Percentiles rank a stretch among this genome's conserved stretches.
phyloP scores from a whole-genome alignment of 306 rosid species.

The Cucurbita argyrosperma region DNA sequence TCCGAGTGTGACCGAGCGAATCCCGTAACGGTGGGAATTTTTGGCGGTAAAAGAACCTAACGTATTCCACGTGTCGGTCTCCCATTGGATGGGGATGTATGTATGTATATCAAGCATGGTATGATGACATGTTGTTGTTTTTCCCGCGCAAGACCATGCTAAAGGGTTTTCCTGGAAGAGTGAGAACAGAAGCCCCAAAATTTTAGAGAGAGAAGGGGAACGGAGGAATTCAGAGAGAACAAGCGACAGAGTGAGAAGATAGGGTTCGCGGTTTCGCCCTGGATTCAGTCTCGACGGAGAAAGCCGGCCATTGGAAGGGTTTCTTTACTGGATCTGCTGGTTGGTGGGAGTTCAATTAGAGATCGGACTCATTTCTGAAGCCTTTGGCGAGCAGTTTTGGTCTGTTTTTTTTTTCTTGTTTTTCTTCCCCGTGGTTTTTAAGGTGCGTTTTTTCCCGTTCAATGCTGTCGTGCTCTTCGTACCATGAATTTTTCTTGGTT shows the following conservation, averaged over 20 bases:
- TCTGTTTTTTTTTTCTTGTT: background rate
- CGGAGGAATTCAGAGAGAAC: slow-evolving; percentile 1
- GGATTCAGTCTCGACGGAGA: background rate
- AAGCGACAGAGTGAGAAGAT: slow-evolving; percentile 3
- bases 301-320: slow-evolving; percentile 4
- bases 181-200: slow-evolving; percentile 8
- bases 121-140: slow-evolving; percentile 15
- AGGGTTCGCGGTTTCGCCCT: slow-evolving; percentile 13
- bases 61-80: background rate
- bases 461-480: background rate
- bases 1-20: slow-evolving; percentile 4
- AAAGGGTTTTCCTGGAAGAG: slow-evolving; percentile 9
- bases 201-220: slow-evolving; percentile 15
- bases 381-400: background rate
- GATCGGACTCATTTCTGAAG: slow-evolving; percentile 11
- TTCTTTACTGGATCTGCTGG: slow-evolving; percentile 11
- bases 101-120: slow-evolving; percentile 17
- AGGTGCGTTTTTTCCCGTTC: background rate
- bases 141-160: slow-evolving; percentile 33
- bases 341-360: slow-evolving; percentile 4
- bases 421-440: background rate
- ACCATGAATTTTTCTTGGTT: background rate
- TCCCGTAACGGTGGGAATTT: slow-evolving; percentile 24
- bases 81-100: background rate
- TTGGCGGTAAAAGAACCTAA: slow-evolving; percentile 37